phyloP scores from a whole-genome alignment of 345 rosid species.

The Bruguiera sexangula region DNA sequence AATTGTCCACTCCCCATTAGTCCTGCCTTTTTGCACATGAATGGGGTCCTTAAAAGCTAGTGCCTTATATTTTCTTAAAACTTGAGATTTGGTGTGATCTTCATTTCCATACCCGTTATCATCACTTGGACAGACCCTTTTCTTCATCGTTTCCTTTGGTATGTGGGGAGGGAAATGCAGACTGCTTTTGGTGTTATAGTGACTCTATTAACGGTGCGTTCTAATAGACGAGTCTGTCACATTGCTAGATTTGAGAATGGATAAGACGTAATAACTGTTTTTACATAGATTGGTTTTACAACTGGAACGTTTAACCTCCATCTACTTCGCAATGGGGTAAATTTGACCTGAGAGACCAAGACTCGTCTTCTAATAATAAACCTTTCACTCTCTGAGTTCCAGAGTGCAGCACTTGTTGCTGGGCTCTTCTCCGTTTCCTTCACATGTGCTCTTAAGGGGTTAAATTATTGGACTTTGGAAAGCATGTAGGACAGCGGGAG shows the following conservation, averaged over 20 bases:
- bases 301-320: too few species aligned
- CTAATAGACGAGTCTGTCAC: not conserved
- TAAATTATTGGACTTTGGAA: conserved; percentile 17
- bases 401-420: not conserved
- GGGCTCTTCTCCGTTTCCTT: conserved; percentile 26
- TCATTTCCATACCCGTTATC: conserved; percentile 12
- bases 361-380: too few species aligned
- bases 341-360: too few species aligned
- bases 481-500: conserved; percentile 17
- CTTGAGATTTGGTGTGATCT: conserved; percentile 11
- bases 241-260: not conserved
- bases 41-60: conserved; percentile 29
- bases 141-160: not conserved
- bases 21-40: conserved; percentile 37
- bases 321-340: too few species aligned
- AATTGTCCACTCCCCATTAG: conserved; percentile 30
- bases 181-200: not conserved
- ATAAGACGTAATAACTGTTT: not conserved
- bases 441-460: conserved; percentile 31
- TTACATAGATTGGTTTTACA: too few species aligned
- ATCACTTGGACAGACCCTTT: conserved; percentile 12
- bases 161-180: conserved; percentile 8
- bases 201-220: not conserved
- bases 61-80: conserved; percentile 12
- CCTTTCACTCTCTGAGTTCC: not conserved